Percentiles rank a stretch among this genome's conserved stretches.
phyloP scores from a whole-genome alignment of 805 yeast species.

The Diddensiella santjacobensis region DNA sequence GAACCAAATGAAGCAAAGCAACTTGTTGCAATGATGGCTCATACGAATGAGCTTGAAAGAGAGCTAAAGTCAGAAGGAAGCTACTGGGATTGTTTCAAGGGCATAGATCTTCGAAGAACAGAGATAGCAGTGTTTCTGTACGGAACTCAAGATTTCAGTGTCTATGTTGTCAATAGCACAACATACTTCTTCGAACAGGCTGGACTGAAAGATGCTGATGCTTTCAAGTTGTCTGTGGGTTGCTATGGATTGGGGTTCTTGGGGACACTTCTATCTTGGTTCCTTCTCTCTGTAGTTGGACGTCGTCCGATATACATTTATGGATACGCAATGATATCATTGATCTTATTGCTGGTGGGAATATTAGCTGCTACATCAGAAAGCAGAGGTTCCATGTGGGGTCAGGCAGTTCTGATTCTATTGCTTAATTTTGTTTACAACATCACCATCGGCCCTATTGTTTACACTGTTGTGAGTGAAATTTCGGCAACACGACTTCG shows the following conservation, averaged over 20 bases:
- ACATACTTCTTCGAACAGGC: conserved; percentile 52
- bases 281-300: conserved; percentile 22
- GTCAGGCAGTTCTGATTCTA: conserved; percentile 44
- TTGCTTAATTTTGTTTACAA: conserved; percentile 43
- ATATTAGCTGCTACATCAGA: conserved; percentile 30
- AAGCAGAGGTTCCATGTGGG: conserved; percentile 19
- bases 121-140: conserved; percentile 44
- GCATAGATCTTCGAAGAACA: conserved; percentile 47
- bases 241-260: conserved; percentile 42
- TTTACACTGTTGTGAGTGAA: conserved; percentile 40
- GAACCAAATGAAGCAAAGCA: neutral
- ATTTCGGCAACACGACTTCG: conserved; percentile 40
- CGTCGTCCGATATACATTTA: conserved; percentile 23
- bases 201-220: conserved; percentile 16
- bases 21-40: conserved; percentile 14
- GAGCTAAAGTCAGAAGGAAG: neutral
- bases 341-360: conserved; percentile 43
- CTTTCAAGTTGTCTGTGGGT: conserved; percentile 45
- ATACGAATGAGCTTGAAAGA: conserved; percentile 35
- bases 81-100: conserved; percentile 44
- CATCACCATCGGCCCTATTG: conserved; percentile 41
- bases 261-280: conserved; percentile 37
- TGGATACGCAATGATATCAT: conserved; percentile 37
- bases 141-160: conserved; percentile 45
- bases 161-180: conserved; percentile 28